Percentiles rank a stretch among this genome's conserved stretches.
phyloP scores from a whole-genome alignment of 2,329 filamentous ascomycete species.

The Aspergillus melleus region DNA sequence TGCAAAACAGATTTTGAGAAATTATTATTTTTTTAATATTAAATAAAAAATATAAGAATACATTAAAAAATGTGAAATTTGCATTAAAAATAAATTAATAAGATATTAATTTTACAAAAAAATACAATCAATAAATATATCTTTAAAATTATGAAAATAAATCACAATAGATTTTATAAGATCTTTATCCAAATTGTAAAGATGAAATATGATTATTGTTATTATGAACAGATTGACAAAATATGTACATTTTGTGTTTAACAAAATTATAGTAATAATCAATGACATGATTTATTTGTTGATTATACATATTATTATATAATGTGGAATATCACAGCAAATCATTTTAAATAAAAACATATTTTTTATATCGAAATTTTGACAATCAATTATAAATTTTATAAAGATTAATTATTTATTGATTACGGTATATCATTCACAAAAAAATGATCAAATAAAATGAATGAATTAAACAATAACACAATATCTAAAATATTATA shows the following conservation, averaged over 20 bases:
- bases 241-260: no score
- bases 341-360: conserved; percentile 6
- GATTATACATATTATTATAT: conserved; percentile 1
- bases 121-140: background rate
- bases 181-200: background rate
- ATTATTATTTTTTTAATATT: background rate
- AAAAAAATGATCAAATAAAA: conserved; percentile 2
- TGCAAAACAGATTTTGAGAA: background rate
- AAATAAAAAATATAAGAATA: background rate
- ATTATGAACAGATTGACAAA: no score
- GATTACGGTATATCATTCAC: background rate
- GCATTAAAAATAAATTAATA: background rate
- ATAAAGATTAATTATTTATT: conserved; percentile 1
- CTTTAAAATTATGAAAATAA: background rate
- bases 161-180: background rate
- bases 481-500: conserved; percentile 7
- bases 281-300: background rate
- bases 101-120: background rate
- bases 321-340: background rate
- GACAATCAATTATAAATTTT: background rate
- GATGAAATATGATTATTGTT: background rate
- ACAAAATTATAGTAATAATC: no score
- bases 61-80: background rate
- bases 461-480: conserved; percentile 4
- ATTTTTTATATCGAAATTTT: conserved; percentile 5